phyloP scores from a whole-genome alignment of 768 basidiomycete genomes.

The Pleurotus tuoliensis region DNA sequence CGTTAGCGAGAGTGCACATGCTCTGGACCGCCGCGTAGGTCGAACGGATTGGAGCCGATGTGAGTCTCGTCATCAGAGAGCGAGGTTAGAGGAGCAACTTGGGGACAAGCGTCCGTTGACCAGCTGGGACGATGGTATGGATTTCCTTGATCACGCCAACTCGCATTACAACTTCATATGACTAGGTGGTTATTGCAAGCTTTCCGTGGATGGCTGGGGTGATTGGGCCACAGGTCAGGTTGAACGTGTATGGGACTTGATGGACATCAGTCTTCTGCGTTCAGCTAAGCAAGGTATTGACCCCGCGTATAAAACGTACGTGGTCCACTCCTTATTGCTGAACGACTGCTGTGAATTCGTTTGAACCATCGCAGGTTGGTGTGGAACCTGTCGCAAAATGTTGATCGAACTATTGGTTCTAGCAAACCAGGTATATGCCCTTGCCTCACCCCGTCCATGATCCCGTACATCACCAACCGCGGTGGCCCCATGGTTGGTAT shows the following conservation, averaged over 20 bases:
- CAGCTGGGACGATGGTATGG: slow-evolving; percentile 85
- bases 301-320: slow-evolving; percentile 85
- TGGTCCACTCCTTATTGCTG: slow-evolving; percentile 10
- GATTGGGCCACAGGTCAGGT: slow-evolving; percentile 94
- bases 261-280: slow-evolving; percentile 87
- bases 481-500: slow-evolving; percentile 94
- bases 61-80: slow-evolving; percentile 87
- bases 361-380: slow-evolving; percentile 55
- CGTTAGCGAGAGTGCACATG: slow-evolving; percentile 61
- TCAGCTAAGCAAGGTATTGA: slow-evolving; percentile 79
- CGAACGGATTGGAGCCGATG: slow-evolving; percentile 90
- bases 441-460: slow-evolving; percentile 95
- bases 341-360: background rate
- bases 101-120: slow-evolving; percentile 85
- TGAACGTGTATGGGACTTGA: slow-evolving; percentile 91
- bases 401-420: slow-evolving; percentile 85
- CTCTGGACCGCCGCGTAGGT: slow-evolving; percentile 64
- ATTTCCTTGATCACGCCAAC: background rate
- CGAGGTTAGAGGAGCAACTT: slow-evolving; percentile 77
- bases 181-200: slow-evolving; percentile 74
- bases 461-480: slow-evolving; percentile 92
- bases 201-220: slow-evolving; percentile 88
- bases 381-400: slow-evolving; percentile 97
- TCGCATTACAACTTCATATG: slow-evolving; percentile 1
- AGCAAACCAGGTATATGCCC: slow-evolving; percentile 82